Conservation (phyloP, 2,329 filamentous ascomycete species). For the Lasiodiplodia gonubiensis region DNA sequence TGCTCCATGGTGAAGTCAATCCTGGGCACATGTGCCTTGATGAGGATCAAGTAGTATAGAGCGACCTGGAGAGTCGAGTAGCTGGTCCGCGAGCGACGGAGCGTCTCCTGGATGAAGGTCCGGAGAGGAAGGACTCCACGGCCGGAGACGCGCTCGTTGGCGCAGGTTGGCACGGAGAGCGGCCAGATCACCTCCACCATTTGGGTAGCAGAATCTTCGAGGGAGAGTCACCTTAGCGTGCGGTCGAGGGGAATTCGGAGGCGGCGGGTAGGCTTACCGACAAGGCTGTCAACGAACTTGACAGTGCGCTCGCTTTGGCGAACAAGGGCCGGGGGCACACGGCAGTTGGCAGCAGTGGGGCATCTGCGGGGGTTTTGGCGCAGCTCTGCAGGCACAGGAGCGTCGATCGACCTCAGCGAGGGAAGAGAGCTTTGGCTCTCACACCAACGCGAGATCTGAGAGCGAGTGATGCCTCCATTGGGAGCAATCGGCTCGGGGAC, state of each 20-base stretch:
- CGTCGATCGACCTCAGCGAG: conserved; percentile 43
- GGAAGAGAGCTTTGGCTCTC: conserved; percentile 38
- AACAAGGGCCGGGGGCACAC: conserved; percentile 75
- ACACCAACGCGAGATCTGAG: conserved; percentile 46
- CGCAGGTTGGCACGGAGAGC: conserved; percentile 78
- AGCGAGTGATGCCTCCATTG: conserved; percentile 33
- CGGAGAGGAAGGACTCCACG: conserved; percentile 86
- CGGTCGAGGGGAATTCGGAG: conserved; percentile 29
- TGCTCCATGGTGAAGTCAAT: conserved; percentile 88
- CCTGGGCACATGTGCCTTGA: conserved; percentile 85
- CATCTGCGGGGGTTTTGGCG: conserved; percentile 67
- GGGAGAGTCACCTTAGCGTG: conserved; percentile 35
- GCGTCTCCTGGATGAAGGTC: conserved; percentile 96
- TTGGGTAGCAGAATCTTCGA: conserved; percentile 92
- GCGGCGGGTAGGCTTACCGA: conserved; percentile 72
- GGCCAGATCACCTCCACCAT: conserved; percentile 99
- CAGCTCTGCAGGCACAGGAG: conserved; percentile 63
- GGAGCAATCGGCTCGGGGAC: conserved; percentile 39
- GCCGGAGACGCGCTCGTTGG: conserved; percentile 64
- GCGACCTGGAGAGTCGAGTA: conserved; percentile 98
- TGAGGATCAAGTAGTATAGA: conserved; percentile 92
- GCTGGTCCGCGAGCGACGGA: conserved; percentile 91
- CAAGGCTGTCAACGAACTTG: conserved; percentile 94
- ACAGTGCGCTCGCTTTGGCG: conserved; percentile 91
- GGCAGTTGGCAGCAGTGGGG: conserved; percentile 61